Evolutionary conservation across 257 asterid genomes (phyloP), one percentile per base, ranked within the genome.

Genomic region (Paraleonurus japonicus): DNA sequence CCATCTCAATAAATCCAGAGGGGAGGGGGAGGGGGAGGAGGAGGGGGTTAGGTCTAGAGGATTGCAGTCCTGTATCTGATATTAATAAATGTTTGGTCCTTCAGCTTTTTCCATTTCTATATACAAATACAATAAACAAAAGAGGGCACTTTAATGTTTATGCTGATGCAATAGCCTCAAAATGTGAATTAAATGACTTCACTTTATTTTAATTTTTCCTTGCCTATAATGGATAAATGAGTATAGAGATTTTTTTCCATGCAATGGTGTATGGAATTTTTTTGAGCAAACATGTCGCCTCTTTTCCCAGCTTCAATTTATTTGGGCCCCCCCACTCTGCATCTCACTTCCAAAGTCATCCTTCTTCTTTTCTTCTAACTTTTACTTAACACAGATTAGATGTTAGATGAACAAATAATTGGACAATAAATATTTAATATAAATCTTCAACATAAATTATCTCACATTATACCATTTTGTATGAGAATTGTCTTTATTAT

Each of bases 251-350:
- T 79, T 75, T 53, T 63, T 71, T 47, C 48, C 77, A 66, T 65
- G 60, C 70, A 57, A 59, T 62, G 37, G 37, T 82, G 83, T 79
- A 37, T 32, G 58, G 26, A 60, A 61, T 45, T 72, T 57, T 82
- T 62, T 32, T 3, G 73, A 37, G 73, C 75, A 59, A 70, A 20
- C 86, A 78, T 76, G 86, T 76, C 73, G 11, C 67, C 73, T 22
- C 73, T 54, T 73, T 73, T 73, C 22, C 65, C 57, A 62, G 4
- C 45, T 48, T 20, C 1, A 7, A 32, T 72, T 72, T 51, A 72
- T 8, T 50, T 48, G 41, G 11, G 5, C 13, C 9, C 54, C 54
- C 54, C 2, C 11, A 39, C 48, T 48, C 23, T 9, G 3, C 6
- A 47, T 19, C 28, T 61, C n/a, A 61, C n/a, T 53, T 53, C 60